phyloP scores from a whole-genome alignment of 2,329 filamentous ascomycete species.

The Aspergillus pseudotamarii region DNA sequence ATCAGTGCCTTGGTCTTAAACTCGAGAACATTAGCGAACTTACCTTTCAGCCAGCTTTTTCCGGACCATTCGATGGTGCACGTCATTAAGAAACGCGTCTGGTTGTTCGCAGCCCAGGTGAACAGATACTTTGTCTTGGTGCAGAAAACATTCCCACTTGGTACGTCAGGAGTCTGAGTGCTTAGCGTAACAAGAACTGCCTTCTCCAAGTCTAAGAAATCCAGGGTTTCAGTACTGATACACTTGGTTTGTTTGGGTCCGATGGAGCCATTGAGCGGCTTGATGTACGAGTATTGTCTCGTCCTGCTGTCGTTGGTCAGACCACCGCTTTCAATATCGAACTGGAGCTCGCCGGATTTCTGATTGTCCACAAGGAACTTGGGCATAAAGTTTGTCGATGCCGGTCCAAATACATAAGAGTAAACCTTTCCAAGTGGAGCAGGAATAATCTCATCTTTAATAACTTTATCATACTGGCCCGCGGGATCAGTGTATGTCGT shows the following conservation, averaged over 20 bases:
- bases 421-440: conserved; percentile 93
- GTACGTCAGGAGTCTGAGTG: conserved; percentile 92
- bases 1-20: conserved; percentile 31
- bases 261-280: conserved; percentile 80
- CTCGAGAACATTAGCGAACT: conserved; percentile 25
- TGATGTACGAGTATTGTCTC: conserved; percentile 83
- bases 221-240: conserved; percentile 81
- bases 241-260: conserved; percentile 95
- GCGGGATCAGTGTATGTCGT: conserved; percentile 82
- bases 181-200: conserved; percentile 78
- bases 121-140: conserved; percentile 95
- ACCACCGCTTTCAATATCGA: conserved; percentile 80
- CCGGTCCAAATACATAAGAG: conserved; percentile 80
- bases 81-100: conserved; percentile 82
- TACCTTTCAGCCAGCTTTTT: conserved; percentile 97
- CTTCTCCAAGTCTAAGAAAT: conserved; percentile 83
- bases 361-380: conserved; percentile 86
- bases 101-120: conserved; percentile 85
- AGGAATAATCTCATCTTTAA: conserved; percentile 83
- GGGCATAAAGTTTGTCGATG: conserved; percentile 77
- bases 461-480: conserved; percentile 78
- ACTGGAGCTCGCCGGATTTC: conserved; percentile 83
- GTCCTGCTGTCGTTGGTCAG: conserved; percentile 73
- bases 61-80: conserved; percentile 94
- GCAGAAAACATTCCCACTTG: conserved; percentile 86